These are phyloP conservation scores for Zostera marina DNA, from an alignment of 116 monocot genomes.

Conservation along the genomic window DNA sequence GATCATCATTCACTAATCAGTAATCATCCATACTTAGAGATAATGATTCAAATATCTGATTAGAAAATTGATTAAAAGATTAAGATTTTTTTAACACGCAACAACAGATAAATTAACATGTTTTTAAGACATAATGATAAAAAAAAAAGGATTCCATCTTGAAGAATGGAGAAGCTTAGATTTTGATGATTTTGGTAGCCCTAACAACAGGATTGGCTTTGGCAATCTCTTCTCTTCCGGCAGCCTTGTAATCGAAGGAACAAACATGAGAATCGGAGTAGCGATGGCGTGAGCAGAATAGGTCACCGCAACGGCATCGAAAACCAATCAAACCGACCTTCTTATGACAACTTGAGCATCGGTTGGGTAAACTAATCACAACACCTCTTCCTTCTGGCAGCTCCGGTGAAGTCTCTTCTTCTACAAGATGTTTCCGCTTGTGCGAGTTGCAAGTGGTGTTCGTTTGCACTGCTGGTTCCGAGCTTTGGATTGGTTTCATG, in stretches of 20 bases:
- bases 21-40: no score
- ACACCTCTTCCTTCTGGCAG: no score
- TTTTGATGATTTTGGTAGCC: constrained; percentile 79
- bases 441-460: no score
- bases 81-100: no score
- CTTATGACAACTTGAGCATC: constrained; percentile 47
- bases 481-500: constrained; percentile 1
- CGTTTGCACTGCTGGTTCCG: not conserved
- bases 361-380: not conserved
- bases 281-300: constrained; percentile 60
- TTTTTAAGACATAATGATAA: no score
- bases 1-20: no score
- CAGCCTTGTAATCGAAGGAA: constrained; percentile 76
- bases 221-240: constrained; percentile 62
- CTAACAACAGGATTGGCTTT: constrained; percentile 61
- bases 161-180: constrained; percentile 15
- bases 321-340: constrained; percentile 71
- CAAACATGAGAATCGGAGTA: constrained; percentile 63
- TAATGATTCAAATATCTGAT: no score
- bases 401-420: no score
- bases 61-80: no score
- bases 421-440: no score
- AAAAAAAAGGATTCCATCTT: no score
- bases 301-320: constrained; percentile 73
- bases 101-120: no score